These are phyloP conservation scores for Huntiella savannae DNA, from an alignment of 2,329 filamentous ascomycete genomes.

Conservation along the genomic window DNA sequence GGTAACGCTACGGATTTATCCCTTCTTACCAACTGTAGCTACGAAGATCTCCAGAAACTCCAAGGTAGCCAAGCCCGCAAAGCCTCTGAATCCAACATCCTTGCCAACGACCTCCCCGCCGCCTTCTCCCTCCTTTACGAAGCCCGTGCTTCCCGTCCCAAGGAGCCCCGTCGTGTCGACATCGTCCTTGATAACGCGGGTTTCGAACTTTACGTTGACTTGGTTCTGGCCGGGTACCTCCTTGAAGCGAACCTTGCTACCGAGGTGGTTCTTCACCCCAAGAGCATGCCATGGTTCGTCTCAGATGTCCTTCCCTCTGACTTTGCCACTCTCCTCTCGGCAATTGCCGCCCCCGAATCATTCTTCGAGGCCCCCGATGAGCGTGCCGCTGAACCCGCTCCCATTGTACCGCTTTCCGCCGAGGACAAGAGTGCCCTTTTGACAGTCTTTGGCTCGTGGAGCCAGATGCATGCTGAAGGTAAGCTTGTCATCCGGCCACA, in stretches of 20 bases:
- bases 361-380: conserved; percentile 66
- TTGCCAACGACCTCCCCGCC: conserved; percentile 63
- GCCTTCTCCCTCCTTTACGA: conserved; percentile 52
- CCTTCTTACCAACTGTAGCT: conserved; percentile 71
- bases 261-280: conserved; percentile 73
- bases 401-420: conserved; percentile 36
- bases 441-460: conserved; percentile 74
- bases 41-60: conserved; percentile 92
- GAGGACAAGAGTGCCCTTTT: conserved; percentile 47
- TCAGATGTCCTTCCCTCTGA: conserved; percentile 81
- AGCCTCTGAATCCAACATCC: conserved; percentile 72
- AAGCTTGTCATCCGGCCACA: conserved; percentile 70
- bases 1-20: conserved; percentile 92
- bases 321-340: conserved; percentile 64
- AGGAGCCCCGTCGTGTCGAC: conserved; percentile 42
- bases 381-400: conserved; percentile 23
- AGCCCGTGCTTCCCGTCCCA: conserved; percentile 32
- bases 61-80: conserved; percentile 80
- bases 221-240: conserved; percentile 80
- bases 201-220: conserved; percentile 90
- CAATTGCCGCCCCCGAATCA: conserved; percentile 52
- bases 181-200: conserved; percentile 95
- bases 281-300: conserved; percentile 95
- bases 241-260: conserved; percentile 72
- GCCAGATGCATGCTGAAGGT: conserved; percentile 59